phyloP scores from a whole-genome alignment of 805 yeast species.

The Cyberlindnera galapagoensis region DNA sequence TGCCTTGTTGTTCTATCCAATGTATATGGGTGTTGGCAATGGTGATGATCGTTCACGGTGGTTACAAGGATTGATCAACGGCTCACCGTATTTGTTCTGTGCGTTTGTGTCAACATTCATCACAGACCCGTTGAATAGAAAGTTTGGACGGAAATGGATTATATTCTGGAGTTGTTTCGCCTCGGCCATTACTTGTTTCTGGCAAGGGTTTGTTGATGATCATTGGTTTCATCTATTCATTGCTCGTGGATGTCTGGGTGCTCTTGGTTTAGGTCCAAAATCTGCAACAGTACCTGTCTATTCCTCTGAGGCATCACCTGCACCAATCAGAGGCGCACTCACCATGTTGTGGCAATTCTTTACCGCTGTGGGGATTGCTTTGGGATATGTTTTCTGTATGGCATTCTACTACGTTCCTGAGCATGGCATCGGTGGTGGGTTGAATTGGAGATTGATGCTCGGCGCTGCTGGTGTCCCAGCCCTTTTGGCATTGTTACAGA shows the following conservation, averaged over 20 bases:
- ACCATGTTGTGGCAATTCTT: conserved; percentile 74
- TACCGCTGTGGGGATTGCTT: conserved; percentile 70
- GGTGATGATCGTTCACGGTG: conserved; percentile 44
- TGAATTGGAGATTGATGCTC: conserved; percentile 67
- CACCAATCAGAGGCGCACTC: conserved; percentile 55
- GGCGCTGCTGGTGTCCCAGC: conserved; percentile 68
- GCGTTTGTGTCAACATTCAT: conserved; percentile 57
- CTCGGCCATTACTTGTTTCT: conserved; percentile 55
- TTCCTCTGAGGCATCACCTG: conserved; percentile 60
- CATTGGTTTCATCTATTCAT: conserved; percentile 66
- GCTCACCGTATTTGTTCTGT: conserved; percentile 66
- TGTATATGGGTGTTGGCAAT: conserved; percentile 42
- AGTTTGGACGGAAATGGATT: conserved; percentile 58
- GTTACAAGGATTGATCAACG: conserved; percentile 58
- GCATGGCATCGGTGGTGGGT: conserved; percentile 29
- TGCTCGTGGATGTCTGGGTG: conserved; percentile 57
- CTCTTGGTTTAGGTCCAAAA: conserved; percentile 62
- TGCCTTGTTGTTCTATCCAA: conserved; percentile 58
- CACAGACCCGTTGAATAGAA: conserved; percentile 51
- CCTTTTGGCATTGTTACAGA: conserved; percentile 47
- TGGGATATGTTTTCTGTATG: conserved; percentile 60
- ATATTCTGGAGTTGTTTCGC: conserved; percentile 58
- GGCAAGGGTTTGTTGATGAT: conserved; percentile 54
- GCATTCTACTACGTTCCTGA: conserved; percentile 52
- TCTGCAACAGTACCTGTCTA: conserved; percentile 78